phyloP scores from a whole-genome alignment of 345 rosid genomes.

The Salix caprea region DNA sequence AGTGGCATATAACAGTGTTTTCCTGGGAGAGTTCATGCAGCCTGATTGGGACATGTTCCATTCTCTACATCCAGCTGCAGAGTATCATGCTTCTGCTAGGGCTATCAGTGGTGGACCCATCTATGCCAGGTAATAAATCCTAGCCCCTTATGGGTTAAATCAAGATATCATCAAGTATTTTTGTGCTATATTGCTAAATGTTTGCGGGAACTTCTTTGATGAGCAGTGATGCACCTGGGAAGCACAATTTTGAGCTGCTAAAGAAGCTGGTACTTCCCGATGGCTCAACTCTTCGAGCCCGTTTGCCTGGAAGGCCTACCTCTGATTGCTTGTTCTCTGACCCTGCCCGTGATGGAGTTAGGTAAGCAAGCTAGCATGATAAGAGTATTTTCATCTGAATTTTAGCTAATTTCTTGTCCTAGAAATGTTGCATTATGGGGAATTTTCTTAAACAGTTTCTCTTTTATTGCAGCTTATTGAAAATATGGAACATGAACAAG shows the following conservation, averaged over 20 bases:
- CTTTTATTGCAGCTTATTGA: slow-evolving; percentile 60
- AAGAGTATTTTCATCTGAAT: neutral
- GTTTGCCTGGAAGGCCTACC: slow-evolving; percentile 89
- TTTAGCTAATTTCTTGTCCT: neutral
- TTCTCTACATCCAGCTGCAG: slow-evolving; percentile 83
- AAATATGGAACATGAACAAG: slow-evolving; percentile 99
- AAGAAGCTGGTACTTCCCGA: slow-evolving; percentile 83
- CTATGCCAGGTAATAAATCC: slow-evolving; percentile 61
- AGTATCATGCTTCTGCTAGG: slow-evolving; percentile 91
- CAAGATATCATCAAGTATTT: neutral
- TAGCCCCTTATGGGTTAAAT: neutral
- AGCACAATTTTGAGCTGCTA: slow-evolving; percentile 73
- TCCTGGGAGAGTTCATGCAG: slow-evolving; percentile 83
- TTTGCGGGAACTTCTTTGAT: neutral
- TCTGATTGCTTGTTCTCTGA: slow-evolving; percentile 77
- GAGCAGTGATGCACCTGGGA: slow-evolving; percentile 87
- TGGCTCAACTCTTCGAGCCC: slow-evolving; percentile 79
- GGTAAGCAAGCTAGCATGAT: slow-evolving; percentile 30
- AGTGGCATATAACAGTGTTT: slow-evolving; percentile 81
- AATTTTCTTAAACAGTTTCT: neutral
- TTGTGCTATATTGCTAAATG: neutral
- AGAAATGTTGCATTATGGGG: neutral
- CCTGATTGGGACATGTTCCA: slow-evolving; percentile 99
- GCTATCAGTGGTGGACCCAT: slow-evolving; percentile 92
- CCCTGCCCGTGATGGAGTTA: slow-evolving; percentile 79